Evolutionary conservation across 768 basidiomycete genomes (phyloP), one percentile per base, ranked within the genome.

Genomic region (Termitomyces sp.): DNA sequence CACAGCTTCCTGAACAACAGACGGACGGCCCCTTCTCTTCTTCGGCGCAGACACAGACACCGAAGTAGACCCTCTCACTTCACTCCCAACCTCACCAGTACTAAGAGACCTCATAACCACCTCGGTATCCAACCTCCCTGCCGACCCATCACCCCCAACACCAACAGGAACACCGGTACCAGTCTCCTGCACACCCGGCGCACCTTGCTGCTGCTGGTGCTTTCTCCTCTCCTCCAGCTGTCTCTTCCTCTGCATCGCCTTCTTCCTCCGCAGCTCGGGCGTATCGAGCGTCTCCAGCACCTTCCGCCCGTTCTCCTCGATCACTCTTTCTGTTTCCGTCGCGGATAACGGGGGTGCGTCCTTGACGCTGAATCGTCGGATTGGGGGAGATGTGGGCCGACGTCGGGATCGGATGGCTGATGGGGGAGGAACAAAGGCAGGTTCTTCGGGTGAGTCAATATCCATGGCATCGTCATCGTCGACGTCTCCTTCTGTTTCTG

Each of bases 251-350:
- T 50, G 48, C 9, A 74, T 54, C 71, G 73, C 74, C 68, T 85
- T 88, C 67, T 82, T 76, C 47, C 80, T 76, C 4, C 88, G 81
- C 38, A 80, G 85, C 3, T 78, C 78, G 33, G 88, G 88, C 5
- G 89, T 85, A 62, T 89, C 89, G 22, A 90, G 73, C 56, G 83
- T 81, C 63, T 91, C 88, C 53, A 90, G 80, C 52, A 88, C 79
- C 44, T 85, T 75, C 53, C 70, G 75, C n/a, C 80, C 79, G 41
- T 72, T 71, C n/a, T 77, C 70, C 20, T 63, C 62, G 11, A 72
- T 63, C 12, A 69, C 33, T 23, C 54, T 33, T 31, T 50, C 47
- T 11, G 40, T 54, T 15, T 48, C 39, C 23, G 32, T 67, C 18
- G 56, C 59, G 57, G 49, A 53, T 38, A 56, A 53, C 58, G 58